Evolutionary conservation across 2,329 filamentous ascomycete species (phyloP).

Genomic region (Colletotrichum sp.): DNA sequence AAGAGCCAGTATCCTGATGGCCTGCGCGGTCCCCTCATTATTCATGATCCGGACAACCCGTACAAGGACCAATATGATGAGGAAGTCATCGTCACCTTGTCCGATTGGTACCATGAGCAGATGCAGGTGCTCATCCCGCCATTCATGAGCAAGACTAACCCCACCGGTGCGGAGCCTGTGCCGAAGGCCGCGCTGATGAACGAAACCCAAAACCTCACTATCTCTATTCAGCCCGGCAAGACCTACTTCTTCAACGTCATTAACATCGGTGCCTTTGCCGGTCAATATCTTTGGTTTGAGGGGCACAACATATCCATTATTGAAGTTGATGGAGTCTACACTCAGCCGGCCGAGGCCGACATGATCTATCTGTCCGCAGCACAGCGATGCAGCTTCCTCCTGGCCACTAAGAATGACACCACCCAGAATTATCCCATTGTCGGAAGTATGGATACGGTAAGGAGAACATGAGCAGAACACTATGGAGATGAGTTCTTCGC

Average conservation of each 20-base stretch:
- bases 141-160: constrained; percentile 61
- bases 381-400: constrained; percentile 67
- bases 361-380: constrained; percentile 72
- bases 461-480: constrained; percentile 23
- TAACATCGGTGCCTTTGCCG: constrained; percentile 76
- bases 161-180: constrained; percentile 67
- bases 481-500: constrained; percentile 15
- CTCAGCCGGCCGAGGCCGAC: constrained; percentile 61
- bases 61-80: constrained; percentile 64
- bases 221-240: constrained; percentile 68
- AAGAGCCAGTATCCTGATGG: constrained; percentile 75
- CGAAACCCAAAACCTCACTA: constrained; percentile 65
- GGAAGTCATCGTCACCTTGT: constrained; percentile 68
- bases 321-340: constrained; percentile 76
- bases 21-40: constrained; percentile 66
- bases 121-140: constrained; percentile 49
- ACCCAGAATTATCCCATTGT: constrained; percentile 71
- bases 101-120: constrained; percentile 73
- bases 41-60: constrained; percentile 67
- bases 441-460: constrained; percentile 71
- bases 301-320: constrained; percentile 73
- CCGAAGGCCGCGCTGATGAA: constrained; percentile 75
- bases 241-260: constrained; percentile 77
- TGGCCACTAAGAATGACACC: constrained; percentile 68
- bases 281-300: constrained; percentile 71